These are phyloP conservation scores for Camelina neglecta DNA, from an alignment of 345 rosid species.

Conservation along the genomic window DNA sequence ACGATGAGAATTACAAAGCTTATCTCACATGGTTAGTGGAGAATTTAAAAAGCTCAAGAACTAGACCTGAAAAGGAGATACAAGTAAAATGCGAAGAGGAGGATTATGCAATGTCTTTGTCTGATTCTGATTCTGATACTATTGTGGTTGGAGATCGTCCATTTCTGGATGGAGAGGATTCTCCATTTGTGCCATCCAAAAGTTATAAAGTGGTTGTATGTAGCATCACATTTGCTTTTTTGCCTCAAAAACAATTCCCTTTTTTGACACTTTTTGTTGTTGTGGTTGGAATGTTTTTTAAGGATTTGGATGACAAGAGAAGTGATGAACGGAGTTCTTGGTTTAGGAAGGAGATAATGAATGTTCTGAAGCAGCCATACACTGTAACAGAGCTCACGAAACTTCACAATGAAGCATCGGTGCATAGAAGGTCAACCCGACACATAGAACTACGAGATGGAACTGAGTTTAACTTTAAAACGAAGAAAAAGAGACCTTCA, in stretches of 20 bases:
- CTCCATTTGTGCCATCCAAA: slow-evolving; percentile 55
- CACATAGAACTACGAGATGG: slow-evolving; percentile 46
- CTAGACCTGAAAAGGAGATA: slow-evolving; percentile 2
- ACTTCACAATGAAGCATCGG: slow-evolving; percentile 43
- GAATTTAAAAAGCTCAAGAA: slow-evolving; percentile 1
- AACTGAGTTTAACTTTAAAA: neutral
- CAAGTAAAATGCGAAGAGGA: slow-evolving; percentile 40
- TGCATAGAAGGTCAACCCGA: slow-evolving; percentile 22
- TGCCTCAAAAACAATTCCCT: neutral
- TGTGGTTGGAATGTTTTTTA: slow-evolving; percentile 28
- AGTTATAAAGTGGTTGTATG: slow-evolving; percentile 34
- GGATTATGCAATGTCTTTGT: slow-evolving; percentile 39
- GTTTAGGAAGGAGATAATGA: slow-evolving; percentile 55
- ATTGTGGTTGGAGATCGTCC: slow-evolving; percentile 48
- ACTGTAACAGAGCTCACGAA: slow-evolving; percentile 44
- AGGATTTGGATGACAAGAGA: slow-evolving; percentile 43
- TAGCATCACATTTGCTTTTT: slow-evolving; percentile 5
- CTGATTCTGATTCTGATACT: slow-evolving; percentile 59
- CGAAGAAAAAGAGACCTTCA: slow-evolving; percentile 44
- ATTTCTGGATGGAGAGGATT: slow-evolving; percentile 37
- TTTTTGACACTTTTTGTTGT: slow-evolving; percentile 1
- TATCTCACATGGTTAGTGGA: slow-evolving; percentile 33
- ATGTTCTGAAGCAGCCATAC: slow-evolving; percentile 55
- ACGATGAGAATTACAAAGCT: slow-evolving; percentile 34
- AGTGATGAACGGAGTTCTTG: slow-evolving; percentile 41